Base-by-base conservation (phyloP, 2,329 filamentous ascomycete genomes). In the Scortechinia acanthostroma region DNA sequence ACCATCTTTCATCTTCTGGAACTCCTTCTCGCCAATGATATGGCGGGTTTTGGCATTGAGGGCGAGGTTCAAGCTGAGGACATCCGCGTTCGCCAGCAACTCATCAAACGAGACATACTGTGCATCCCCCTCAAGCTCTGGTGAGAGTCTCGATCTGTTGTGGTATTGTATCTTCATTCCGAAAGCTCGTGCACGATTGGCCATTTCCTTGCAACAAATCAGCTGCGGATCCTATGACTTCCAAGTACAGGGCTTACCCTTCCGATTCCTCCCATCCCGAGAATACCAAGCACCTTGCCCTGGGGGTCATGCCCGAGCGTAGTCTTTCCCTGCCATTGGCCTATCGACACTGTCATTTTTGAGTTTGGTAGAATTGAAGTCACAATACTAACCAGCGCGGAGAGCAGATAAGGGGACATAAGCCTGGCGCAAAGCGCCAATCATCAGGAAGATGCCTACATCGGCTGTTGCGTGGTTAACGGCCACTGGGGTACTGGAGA, bases 401-500 rank as follows among this genome's bases (percentile, higher is more conserved):
- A 87, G 64, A 2, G 72, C 70, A 3, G 68, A 53, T 65, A 87
- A 77, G 30, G 77, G 51, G 1, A 71, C 64, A 59, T 84, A 85
- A 59, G 84, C 81, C 47, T 77, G 76, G 23, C 85, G 71, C 28
- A 88, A 62, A 0, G 83, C 80, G 2, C 83, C 85, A 16, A 89
- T 65, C 45, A 88, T 82, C 2, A 88, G 64, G 55, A 86, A 88
- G 57, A 88, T 77, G 50, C 78, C 81, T 4, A 76, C 73, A 57
- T 88, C 84, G 22, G 85, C 85, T 0, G 85, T 88, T 3, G 83
- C 76, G 57, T 86, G 78, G 55, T 86, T 77, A 15, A 84, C 80
- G 0, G 79, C 77, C 0, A 73, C 77, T 16, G 83, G 84, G 1
- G 80, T 76, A 55, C 88, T 86, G 43, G 82, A 84, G 20, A 88